phyloP scores from a whole-genome alignment of 192 early-diverging fungal genomes.

The Tieghemiomyces parasiticus region DNA sequence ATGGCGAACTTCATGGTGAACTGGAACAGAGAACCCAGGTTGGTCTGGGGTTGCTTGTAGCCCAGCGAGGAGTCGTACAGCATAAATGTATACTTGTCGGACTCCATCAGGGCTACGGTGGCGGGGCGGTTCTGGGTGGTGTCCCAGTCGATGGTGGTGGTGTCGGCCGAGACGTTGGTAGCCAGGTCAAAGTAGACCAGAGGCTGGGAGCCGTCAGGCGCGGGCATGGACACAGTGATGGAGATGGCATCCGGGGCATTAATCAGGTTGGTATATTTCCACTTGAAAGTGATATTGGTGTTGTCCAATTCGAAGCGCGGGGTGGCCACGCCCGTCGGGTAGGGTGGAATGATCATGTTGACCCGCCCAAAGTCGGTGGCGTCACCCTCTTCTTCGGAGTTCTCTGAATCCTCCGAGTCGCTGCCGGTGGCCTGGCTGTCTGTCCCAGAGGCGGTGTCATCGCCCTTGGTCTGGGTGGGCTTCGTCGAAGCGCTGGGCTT shows the following conservation, averaged over 20 bases:
- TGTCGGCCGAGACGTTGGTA: background rate
- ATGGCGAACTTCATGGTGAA: slow-evolving; percentile 11
- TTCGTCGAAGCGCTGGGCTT: too few species aligned
- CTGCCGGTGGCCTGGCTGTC: background rate
- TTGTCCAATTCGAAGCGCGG: slow-evolving; percentile 3
- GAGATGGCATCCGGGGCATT: background rate
- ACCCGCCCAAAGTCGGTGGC: slow-evolving; percentile 1
- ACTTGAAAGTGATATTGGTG: slow-evolving; percentile 7
- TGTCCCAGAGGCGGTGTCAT: background rate
- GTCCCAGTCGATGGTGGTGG: slow-evolving; percentile 2
- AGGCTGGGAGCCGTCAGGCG: background rate
- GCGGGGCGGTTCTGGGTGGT: background rate
- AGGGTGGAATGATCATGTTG: slow-evolving; percentile 3
- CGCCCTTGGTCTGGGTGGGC: background rate
- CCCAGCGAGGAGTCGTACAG: slow-evolving; percentile 8
- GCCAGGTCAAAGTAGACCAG: background rate
- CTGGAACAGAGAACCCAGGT: slow-evolving; percentile 2
- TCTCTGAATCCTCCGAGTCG: background rate
- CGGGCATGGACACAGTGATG: slow-evolving; percentile 6
- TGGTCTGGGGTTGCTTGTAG: background rate
- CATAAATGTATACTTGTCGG: background rate
- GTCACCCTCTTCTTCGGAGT: background rate
- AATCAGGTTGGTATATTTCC: slow-evolving; percentile 4
- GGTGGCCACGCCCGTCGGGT: background rate
- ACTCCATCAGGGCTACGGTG: background rate